Evolutionary conservation across 192 early-diverging fungal species (phyloP), one percentile per base, ranked within the genome.

Genomic region (Pilaira anomala): DNA sequence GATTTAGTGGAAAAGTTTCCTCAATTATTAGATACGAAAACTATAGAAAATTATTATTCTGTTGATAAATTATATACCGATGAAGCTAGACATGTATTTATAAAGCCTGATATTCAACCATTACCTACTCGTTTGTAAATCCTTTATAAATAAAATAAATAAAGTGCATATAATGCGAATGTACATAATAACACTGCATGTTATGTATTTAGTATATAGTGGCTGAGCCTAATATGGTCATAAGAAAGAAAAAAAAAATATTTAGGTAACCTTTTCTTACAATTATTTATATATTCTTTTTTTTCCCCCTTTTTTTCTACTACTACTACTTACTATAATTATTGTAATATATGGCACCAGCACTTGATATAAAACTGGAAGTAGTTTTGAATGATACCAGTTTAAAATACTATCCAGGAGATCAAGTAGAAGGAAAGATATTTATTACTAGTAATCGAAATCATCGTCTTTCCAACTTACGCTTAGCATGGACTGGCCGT

Each of bases 11-110:
- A 66, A 28, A 40, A 56, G 29, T 71, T 48, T 42, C 74, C 74
- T n/a, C 39, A 60, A 3, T 51, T 76, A 2, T 44, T 60, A 30
- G 66, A 76, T 50, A 48, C 46, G 24, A 63, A 67, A 28, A 45
- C 60, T 0, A 71, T 76, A 13, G 51, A 63, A 11, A 49, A 63
- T 9, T 76, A 71, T 24, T 76, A 76, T 63, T 67, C 74, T 6
- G 59, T 54, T 16, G 30, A 49, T n/a, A 21, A 62, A 25, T 36
- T 75, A 1, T 26, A 48, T 39, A 65, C 57, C 21, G 60, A 69
- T 16, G 19, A 66, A 42, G 64, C 67, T 26, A 39, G 45, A 13
- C 18, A 44, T 16, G 11, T 54, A 29, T 69, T 75, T 51, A 41
- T 69, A 13, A 24, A 36, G 25, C 73, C 73, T 51, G 72, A 74